Evolutionary conservation across 805 yeast species (phyloP).

Genomic region (Nakazawaea sp.): DNA sequence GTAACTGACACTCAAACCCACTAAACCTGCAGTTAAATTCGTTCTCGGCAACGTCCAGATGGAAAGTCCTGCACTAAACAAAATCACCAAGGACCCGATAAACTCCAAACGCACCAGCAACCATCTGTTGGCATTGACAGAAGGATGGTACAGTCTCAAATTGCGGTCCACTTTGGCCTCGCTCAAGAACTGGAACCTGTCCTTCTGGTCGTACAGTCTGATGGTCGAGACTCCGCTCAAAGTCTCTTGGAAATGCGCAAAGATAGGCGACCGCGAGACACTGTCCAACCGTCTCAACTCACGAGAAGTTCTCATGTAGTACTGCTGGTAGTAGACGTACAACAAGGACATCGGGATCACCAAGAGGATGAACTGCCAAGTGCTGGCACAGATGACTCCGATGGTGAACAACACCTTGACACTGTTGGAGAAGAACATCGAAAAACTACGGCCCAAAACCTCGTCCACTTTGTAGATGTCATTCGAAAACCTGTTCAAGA

Average conservation of each 20-base stretch:
- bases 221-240: constrained; percentile 58
- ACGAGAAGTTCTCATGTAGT: constrained; percentile 59
- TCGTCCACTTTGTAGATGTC: constrained; percentile 79
- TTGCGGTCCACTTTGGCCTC: constrained; percentile 64
- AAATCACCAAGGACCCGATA: constrained; percentile 72
- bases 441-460: constrained; percentile 52
- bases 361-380: constrained; percentile 69
- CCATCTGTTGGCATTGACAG: constrained; percentile 85
- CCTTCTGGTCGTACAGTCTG: constrained; percentile 54
- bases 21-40: constrained; percentile 66
- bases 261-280: constrained; percentile 61
- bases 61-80: constrained; percentile 72
- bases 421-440: constrained; percentile 51
- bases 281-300: constrained; percentile 70
- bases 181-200: constrained; percentile 49
- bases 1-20: constrained; percentile 80
- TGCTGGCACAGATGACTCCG: constrained; percentile 63
- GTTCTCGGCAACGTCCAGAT: constrained; percentile 57
- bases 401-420: constrained; percentile 58
- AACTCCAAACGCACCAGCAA: constrained; percentile 80
- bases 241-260: constrained; percentile 66
- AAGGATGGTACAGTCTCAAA: constrained; percentile 78
- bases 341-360: constrained; percentile 52
- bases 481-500: constrained; percentile 73
- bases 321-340: constrained; percentile 60